phyloP scores from a whole-genome alignment of 2,329 filamentous ascomycete species.

The Verticillium isaacii region DNA sequence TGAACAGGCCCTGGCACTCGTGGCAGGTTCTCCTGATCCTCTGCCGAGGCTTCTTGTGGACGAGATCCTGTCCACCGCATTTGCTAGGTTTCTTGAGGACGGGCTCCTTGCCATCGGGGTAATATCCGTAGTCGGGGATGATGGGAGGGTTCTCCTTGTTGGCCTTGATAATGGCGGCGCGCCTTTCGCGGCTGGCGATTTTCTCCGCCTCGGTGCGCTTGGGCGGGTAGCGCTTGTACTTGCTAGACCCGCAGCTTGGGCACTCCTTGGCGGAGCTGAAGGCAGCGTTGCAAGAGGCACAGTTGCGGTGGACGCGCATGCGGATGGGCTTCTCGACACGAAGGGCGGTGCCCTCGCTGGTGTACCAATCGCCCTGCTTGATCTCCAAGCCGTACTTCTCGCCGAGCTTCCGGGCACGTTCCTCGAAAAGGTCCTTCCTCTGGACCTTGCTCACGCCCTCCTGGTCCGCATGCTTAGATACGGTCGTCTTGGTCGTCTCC shows the following conservation, averaged over 20 bases:
- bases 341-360: slow-evolving; percentile 48
- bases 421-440: slow-evolving; percentile 47
- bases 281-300: slow-evolving; percentile 72
- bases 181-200: slow-evolving; percentile 45
- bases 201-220: slow-evolving; percentile 56
- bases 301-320: slow-evolving; percentile 73
- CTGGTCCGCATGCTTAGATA: slow-evolving; percentile 12
- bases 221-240: slow-evolving; percentile 70
- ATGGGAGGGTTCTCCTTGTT: slow-evolving; percentile 53
- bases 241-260: slow-evolving; percentile 71
- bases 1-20: slow-evolving; percentile 62
- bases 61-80: slow-evolving; percentile 63
- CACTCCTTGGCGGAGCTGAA: slow-evolving; percentile 74
- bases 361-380: slow-evolving; percentile 48
- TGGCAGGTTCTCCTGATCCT: slow-evolving; percentile 74
- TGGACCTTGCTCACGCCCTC: slow-evolving; percentile 33
- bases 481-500: slow-evolving; percentile 9
- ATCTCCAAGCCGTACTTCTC: slow-evolving; percentile 53
- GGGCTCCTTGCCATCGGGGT: slow-evolving; percentile 40
- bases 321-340: slow-evolving; percentile 72
- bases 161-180: slow-evolving; percentile 46
- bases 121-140: slow-evolving; percentile 43
- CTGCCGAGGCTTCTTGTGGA: slow-evolving; percentile 68
- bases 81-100: slow-evolving; percentile 60
- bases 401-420: slow-evolving; percentile 51